Evolutionary conservation across 2,329 filamentous ascomycete genomes (phyloP).

Genomic region (Botrytis hyacinthi): DNA sequence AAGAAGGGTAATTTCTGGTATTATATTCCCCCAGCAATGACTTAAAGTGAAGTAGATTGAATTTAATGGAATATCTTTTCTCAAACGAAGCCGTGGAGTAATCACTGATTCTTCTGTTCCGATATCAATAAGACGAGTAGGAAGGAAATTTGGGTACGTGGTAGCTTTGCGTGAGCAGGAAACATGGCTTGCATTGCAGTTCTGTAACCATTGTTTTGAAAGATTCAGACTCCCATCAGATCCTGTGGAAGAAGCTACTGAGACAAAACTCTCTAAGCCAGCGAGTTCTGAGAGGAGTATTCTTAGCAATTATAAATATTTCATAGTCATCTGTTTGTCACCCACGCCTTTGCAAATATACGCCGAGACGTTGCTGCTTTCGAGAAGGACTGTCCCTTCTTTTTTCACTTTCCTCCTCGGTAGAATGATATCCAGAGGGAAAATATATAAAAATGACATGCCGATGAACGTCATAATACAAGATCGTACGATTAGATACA

Average conservation of each 20-base stretch:
- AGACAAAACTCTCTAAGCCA: background rate
- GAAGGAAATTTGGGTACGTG: background rate
- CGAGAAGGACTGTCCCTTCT: too few relatives aligned
- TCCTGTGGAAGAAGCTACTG: background rate
- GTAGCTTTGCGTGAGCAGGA: background rate
- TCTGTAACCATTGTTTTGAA: background rate
- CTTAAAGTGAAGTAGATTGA: background rate
- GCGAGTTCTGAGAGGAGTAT: background rate
- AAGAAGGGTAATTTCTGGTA: background rate
- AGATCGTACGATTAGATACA: too few relatives aligned
- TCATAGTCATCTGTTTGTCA: too few relatives aligned
- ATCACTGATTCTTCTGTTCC: background rate
- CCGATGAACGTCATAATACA: too few relatives aligned
- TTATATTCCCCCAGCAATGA: background rate
- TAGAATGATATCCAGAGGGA: too few relatives aligned
- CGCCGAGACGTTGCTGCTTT: fast-evolving
- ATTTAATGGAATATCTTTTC: background rate
- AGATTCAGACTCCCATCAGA: background rate
- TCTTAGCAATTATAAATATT: fast-evolving
- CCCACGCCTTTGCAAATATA: background rate
- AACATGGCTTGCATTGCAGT: background rate
- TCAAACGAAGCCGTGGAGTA: background rate
- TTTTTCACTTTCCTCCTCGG: too few relatives aligned
- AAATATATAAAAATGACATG: too few relatives aligned
- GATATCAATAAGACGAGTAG: background rate